Percentiles rank a stretch among this genome's conserved stretches.
Conservation (phyloP, 192 early-diverging fungal species). For the Podila epigama region DNA sequence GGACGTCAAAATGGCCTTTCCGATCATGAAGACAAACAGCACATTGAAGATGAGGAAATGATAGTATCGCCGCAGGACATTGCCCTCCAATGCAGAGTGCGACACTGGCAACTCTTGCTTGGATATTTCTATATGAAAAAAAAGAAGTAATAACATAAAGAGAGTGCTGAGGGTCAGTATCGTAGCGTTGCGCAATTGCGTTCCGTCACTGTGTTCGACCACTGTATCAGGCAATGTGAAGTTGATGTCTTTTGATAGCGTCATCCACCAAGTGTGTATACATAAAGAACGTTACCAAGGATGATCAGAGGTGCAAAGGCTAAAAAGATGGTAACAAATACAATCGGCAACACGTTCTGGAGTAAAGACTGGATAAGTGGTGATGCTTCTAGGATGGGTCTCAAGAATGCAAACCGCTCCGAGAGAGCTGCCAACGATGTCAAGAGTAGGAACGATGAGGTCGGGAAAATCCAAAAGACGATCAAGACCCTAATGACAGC, state of each 20-base stretch:
- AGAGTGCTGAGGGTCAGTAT: background rate
- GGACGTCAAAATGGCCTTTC: constrained; percentile 60
- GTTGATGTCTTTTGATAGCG: background rate
- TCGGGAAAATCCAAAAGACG: constrained; percentile 72
- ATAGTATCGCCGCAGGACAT: constrained; percentile 62
- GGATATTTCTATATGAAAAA: constrained; percentile 56
- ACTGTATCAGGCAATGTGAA: no score
- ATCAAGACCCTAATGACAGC: constrained; percentile 57
- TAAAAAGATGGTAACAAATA: constrained; percentile 62
- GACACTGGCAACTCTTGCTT: constrained; percentile 64
- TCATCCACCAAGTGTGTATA: no score
- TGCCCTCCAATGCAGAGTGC: constrained; percentile 64
- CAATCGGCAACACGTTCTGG: constrained; percentile 64
- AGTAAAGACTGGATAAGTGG: constrained; percentile 53
- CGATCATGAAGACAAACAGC: constrained; percentile 66
- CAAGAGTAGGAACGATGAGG: constrained; percentile 62
- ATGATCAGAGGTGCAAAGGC: constrained; percentile 63
- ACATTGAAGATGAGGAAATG: constrained; percentile 71
- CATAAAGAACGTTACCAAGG: no score
- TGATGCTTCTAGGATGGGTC: constrained; percentile 53
- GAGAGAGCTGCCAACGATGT: constrained; percentile 61
- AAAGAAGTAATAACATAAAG: background rate
- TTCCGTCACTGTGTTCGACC: no score
- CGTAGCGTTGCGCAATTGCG: no score
- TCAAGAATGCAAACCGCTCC: constrained; percentile 52